Conservation (phyloP, 2,329 filamentous ascomycete genomes). For the Diplodia sapinea region DNA sequence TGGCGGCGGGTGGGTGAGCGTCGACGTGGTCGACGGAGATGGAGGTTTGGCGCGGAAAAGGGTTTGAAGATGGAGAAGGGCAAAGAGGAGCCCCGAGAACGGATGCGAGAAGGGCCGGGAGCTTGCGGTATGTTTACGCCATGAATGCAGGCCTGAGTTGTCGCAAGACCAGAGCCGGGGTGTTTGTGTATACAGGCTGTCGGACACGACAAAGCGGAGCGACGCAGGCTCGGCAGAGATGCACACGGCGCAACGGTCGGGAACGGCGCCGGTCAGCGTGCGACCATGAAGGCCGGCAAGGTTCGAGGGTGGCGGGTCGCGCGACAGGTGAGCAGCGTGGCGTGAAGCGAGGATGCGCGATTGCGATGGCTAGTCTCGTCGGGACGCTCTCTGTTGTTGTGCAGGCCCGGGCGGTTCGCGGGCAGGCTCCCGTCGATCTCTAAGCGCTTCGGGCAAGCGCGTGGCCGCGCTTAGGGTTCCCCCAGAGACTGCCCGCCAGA, state of each 20-base stretch:
- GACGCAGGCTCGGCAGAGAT: constrained; percentile 17
- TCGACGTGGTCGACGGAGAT: constrained; percentile 2
- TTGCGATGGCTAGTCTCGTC: constrained; percentile 22
- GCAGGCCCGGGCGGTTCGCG: constrained; percentile 17
- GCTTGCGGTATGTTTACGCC: constrained; percentile 20
- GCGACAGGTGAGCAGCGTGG: constrained; percentile 23
- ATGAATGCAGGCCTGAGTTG: constrained; percentile 26
- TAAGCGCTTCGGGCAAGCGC: constrained; percentile 25
- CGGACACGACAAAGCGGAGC: constrained; percentile 23
- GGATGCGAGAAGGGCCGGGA: constrained; percentile 17
- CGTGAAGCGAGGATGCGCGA: constrained; percentile 27
- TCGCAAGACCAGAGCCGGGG: constrained; percentile 20
- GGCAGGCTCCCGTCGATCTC: constrained; percentile 22
- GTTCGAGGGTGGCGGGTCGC: constrained; percentile 16
- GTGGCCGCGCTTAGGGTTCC: constrained; percentile 9
- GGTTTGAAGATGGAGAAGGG: constrained; percentile 8
- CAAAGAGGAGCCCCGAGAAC: constrained; percentile 3
- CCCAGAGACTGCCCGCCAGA: constrained; percentile 19
- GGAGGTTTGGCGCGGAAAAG: constrained; percentile 7
- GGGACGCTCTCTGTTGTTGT: constrained; percentile 26
- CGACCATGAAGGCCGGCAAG: constrained; percentile 18
- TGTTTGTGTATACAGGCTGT: constrained; percentile 20
- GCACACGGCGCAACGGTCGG: constrained; percentile 20
- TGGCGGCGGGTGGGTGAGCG: constrained; percentile 40
- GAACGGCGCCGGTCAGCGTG: neutral